Base-by-base conservation (phyloP, 2,329 filamentous ascomycete genomes). In the Westerdykella aurantiaca region DNA sequence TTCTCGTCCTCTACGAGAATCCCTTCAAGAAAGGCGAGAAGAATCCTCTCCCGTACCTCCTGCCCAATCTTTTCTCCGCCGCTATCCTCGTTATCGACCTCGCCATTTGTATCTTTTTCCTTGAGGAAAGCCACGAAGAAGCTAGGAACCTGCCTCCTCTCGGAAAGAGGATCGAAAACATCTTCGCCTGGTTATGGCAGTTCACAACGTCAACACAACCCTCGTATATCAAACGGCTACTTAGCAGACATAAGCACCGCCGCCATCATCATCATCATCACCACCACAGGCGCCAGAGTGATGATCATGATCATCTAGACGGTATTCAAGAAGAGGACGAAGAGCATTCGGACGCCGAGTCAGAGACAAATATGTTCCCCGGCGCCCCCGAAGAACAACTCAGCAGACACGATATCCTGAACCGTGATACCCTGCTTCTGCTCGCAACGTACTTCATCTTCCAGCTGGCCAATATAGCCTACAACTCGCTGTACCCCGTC, bases 401-500 rank as follows among this genome's bases (percentile, higher is more conserved):
- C 10, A 72, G 73, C 1, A 72, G 70, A 18, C 78, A 78, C 31
- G 73, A 81, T 40, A 69, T 95, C 1, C 75, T 91, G 40, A 95
- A 87, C 58, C 78, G 82, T 45, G 89, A 93, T 46, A 95, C 89
- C 0, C 65, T 96, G 11, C 72, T 94, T 2, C 77, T 98, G 0
- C 78, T 98, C 5, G 65, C 80, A 41, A 94, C 90, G 0, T 97
- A 95, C 60, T 79, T 96, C 35, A 84, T 97, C 39, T 98, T 97
- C 62, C 90, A 96, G 59, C 76, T 98, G 5, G 83, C 86, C 48
- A 97, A 97, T 66, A 88, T 96, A 52, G 89, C 88, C 3, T 98
- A 90, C 76, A 96, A 95, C 68, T 91, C 88, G 14, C 74, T 98
- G 0, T 98, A 94, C 58, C 93, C 93, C 1, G 91, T 97, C 42